Evolutionary conservation across 129 eudicot species (phyloP).

Genomic region (Centrapalus pauciflorus): DNA sequence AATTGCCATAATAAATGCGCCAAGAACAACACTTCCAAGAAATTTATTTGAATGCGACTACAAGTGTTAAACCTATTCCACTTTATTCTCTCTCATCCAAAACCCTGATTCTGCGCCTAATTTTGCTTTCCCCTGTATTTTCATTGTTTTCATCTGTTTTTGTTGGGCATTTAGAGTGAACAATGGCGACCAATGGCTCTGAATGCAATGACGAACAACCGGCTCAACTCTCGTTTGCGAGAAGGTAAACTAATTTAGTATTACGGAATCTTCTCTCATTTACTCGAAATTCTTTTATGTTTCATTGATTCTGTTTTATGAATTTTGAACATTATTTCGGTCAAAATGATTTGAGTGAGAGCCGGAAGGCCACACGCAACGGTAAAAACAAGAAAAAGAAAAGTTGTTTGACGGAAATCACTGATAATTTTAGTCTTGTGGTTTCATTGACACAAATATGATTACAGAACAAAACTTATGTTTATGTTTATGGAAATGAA

Average conservation of each 20-base stretch:
- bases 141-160: not conserved
- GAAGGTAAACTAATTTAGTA: slow-evolving; percentile 8
- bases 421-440: not conserved
- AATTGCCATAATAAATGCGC: not conserved
- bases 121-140: not conserved
- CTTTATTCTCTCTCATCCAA: not conserved
- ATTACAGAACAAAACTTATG: not conserved
- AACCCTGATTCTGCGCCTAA: not conserved
- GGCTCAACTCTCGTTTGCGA: slow-evolving; percentile 1
- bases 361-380: too few relatives aligned
- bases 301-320: not conserved
- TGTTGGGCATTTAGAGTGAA: not conserved
- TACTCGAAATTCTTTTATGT: not conserved
- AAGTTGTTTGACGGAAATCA: not conserved
- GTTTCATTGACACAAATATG: not conserved
- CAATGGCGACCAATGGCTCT: slow-evolving; percentile 4
- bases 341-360: too few relatives aligned
- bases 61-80: not conserved
- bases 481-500: too few relatives aligned
- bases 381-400: not conserved
- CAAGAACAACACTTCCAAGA: not conserved
- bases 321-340: not conserved
- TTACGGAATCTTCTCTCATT: not conserved
- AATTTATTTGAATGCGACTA: not conserved
- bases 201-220: slow-evolving; percentile 5